Percentiles rank a stretch among this genome's conserved stretches.
These are phyloP conservation scores for Conoideocrella luteorostrata DNA, from an alignment of 2,329 filamentous ascomycete genomes.

Conservation along the genomic window DNA sequence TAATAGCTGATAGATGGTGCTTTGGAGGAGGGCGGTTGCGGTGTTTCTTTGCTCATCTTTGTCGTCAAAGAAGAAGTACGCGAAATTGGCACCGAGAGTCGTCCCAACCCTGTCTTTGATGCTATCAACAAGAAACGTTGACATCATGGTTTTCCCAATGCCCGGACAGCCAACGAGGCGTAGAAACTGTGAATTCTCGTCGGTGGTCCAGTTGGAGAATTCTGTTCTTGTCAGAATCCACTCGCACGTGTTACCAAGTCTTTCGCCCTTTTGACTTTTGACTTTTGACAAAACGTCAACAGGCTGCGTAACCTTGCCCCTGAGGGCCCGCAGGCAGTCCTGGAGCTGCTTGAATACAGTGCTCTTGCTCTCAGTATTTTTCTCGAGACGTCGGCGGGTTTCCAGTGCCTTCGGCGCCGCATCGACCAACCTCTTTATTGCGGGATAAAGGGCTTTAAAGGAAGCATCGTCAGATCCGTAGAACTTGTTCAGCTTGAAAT, in stretches of 20 bases:
- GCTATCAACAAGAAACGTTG: conserved; percentile 11
- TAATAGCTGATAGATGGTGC: conserved; percentile 11
- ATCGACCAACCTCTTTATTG: conserved; percentile 5
- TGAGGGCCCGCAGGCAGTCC: conserved; percentile 4
- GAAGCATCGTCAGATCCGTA: conserved; percentile 7
- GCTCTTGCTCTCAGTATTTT: neutral
- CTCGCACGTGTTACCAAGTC: conserved; percentile 9
- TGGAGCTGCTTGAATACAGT: neutral
- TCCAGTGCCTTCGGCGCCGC: neutral
- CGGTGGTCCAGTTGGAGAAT: conserved; percentile 5
- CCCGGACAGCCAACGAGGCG: conserved; percentile 10
- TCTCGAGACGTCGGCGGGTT: neutral
- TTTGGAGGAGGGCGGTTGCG: conserved; percentile 8
- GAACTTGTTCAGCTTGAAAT: conserved; percentile 12
- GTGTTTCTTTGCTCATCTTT: conserved; percentile 6
- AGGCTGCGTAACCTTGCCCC: conserved; percentile 4
- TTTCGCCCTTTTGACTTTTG: conserved; percentile 5
- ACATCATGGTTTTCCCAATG: conserved; percentile 11
- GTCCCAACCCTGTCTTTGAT: conserved; percentile 3
- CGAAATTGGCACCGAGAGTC: neutral
- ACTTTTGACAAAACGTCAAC: conserved; percentile 6
- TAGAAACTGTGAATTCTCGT: conserved; percentile 3
- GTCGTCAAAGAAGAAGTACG: conserved; percentile 10
- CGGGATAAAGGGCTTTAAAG: conserved; percentile 10
- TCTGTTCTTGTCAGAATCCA: conserved; percentile 10